Base-by-base conservation (phyloP, 306 rosid species). In the Elaeagnus macrophylla region DNA sequence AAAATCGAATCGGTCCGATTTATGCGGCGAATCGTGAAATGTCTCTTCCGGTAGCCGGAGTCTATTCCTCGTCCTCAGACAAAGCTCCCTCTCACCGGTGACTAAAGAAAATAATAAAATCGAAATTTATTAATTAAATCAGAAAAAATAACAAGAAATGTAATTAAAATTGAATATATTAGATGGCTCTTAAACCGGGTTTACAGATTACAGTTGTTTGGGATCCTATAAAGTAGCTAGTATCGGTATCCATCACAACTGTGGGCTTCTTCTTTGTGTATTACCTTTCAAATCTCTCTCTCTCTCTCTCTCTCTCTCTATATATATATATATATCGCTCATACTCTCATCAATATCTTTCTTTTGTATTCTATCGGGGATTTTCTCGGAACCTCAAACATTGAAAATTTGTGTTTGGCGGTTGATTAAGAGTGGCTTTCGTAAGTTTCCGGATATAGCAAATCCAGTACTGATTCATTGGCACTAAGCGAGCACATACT, bases 141-240 rank as follows among this genome's bases (percentile, higher is more conserved):
- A n/a, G n/a, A n/a, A n/a, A n/a, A n/a, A n/a, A n/a, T n/a, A n/a
- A n/a, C n/a, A n/a, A n/a, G n/a, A n/a, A n/a, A n/a, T n/a, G 2
- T 37, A 8, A 11, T 38, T 0, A 32, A 17, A 14, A 32, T 5
- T 14, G 41, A n/a, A 4, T 10, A 2, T 11, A 40, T 62, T 15
- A 53, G 48, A 59, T 46, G 57, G 60, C 37, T 8, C 41, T 61
- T 54, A 61, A 73, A 67, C 74, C 67, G 35, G 47, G 52, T 67
- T 78, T 66, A 43, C 16, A 42, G 65, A 67, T 60, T 64, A 44
- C 74, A 79, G 74, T 71, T 19, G 68, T 69, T 74, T 61, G 73
- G 66, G 61, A 75, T 72, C 80, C 95, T 87, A 80, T 82, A 83
- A 75, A 89, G 59, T 40, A 48, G 82, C 67, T 53, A 42, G 77